Percentiles rank a stretch among this genome's conserved stretches.
phyloP scores from a whole-genome alignment of 176 grass and related monocot species.

The Hordeum marinum region DNA sequence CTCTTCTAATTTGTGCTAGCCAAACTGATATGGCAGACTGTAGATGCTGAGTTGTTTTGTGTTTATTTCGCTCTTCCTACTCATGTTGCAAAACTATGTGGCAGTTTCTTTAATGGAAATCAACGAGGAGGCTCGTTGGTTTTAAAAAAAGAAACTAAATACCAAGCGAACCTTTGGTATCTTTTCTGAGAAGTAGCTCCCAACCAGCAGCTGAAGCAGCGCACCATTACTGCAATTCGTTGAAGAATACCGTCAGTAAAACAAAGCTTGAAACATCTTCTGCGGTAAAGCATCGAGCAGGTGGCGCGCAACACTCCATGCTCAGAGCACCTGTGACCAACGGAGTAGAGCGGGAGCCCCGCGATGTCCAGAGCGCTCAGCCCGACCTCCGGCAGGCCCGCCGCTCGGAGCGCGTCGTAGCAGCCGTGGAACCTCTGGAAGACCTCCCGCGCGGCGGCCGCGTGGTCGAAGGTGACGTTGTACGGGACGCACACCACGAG shows the following conservation, averaged over 20 bases:
- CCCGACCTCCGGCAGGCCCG: constrained; percentile 58
- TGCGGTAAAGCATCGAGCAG: constrained; percentile 17
- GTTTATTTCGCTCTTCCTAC: too few relatives aligned
- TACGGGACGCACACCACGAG: constrained; percentile 84
- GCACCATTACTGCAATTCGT: constrained; percentile 69
- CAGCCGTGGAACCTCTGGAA: constrained; percentile 72
- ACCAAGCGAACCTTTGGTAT: constrained; percentile 61
- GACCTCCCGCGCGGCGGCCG: constrained; percentile 63
- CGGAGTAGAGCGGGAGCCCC: constrained; percentile 65
- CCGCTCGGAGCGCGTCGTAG: constrained; percentile 51
- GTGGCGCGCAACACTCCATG: neutral
- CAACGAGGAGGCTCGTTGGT: too few relatives aligned
- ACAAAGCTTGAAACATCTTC: neutral
- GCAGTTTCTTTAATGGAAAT: too few relatives aligned
- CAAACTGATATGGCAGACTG: too few relatives aligned
- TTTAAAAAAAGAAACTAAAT: neutral
- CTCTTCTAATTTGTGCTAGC: too few relatives aligned
- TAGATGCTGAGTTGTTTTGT: too few relatives aligned
- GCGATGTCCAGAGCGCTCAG: constrained; percentile 46
- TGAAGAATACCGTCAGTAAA: neutral
- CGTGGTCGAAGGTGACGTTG: constrained; percentile 92
- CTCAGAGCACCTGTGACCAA: constrained; percentile 69
- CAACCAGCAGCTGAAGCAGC: constrained; percentile 88
- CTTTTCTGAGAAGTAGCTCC: constrained; percentile 85
- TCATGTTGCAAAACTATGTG: too few relatives aligned